Base-by-base conservation (phyloP, 257 asterid genomes). In the Gynochthodes officinalis region DNA sequence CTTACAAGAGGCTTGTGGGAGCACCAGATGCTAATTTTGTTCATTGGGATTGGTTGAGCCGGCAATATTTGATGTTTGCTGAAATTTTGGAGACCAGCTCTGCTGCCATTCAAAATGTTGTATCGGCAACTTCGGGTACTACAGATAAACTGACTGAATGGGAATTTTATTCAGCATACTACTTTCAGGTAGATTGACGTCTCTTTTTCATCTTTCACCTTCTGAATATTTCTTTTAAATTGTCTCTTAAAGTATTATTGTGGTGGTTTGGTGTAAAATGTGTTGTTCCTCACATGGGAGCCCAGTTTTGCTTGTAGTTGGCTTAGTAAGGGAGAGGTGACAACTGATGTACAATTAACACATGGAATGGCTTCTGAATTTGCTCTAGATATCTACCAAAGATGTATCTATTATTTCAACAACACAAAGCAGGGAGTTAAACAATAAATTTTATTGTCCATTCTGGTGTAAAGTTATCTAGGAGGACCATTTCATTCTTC, bases 31-130 rank as follows among this genome's bases (percentile, higher is more conserved):
- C 84, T 77, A 79, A 66, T 77, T 95, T 87, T 82, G 89, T 90
- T 84, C 99, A 95, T 52, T 95, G 98, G 97, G 97, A 92, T 79
- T 95, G 99, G 99, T 84, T 95, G 81, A 90, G 98, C 86, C 80
- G 96, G 75, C 99, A 95, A 75, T 89, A 83, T 79, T 79, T 95
- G 78, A 96, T 84, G 74, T 89, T 95, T 84, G 96, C 91, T 67
- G 98, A 95, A 78, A 85, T 95, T 52, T 78, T 95, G 84, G 99
- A 95, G 81, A 88, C 96, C 13, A 90, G 98, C 86, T 86, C 88
- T 14, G 85, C 79, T 72, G 82, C 76, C 78, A 72, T 66, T 73
- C 81, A 77, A 55, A 82, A 81, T 60, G 80, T 80, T 76, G 83
- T 90, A n/a, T 74, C 79, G 64, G 73, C 73, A 77, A 80, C 67